Percentiles rank a stretch among this genome's conserved stretches.
Conservation (phyloP, 768 basidiomycete genomes). For the Lentinula raphanica region DNA sequence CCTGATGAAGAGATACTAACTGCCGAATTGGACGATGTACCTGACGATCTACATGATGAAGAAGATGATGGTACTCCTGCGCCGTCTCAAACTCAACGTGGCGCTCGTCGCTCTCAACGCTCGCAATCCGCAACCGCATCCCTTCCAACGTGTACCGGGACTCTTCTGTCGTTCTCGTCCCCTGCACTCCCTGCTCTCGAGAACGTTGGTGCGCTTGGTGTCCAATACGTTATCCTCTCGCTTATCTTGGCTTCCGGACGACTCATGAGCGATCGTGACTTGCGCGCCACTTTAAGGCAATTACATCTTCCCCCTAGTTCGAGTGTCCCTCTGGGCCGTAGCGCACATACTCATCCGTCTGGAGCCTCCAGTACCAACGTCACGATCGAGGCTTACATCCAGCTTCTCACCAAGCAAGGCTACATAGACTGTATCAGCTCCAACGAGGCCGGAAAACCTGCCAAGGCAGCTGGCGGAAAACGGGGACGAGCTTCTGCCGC, state of each 20-base stretch:
- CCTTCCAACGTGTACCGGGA: conserved; percentile 45
- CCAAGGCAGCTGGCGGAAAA: conserved; percentile 37
- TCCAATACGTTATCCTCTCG: conserved; percentile 77
- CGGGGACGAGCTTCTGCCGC: conserved; percentile 42
- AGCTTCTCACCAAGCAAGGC: conserved; percentile 57
- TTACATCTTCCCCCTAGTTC: conserved; percentile 54
- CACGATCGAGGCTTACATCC: conserved; percentile 63
- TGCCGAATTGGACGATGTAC: conserved; percentile 41
- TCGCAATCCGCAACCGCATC: conserved; percentile 10
- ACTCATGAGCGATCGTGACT: conserved; percentile 71
- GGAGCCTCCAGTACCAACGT: conserved; percentile 17
- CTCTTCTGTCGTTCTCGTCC: conserved; percentile 66
- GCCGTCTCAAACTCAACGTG: neutral
- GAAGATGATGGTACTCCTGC: conserved; percentile 26
- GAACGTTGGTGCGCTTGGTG: conserved; percentile 63
- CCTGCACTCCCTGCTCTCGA: conserved; percentile 33
- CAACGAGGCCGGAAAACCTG: conserved; percentile 39
- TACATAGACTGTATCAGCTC: conserved; percentile 69
- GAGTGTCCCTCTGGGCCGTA: conserved; percentile 45
- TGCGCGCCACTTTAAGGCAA: conserved; percentile 64
- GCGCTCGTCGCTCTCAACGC: neutral
- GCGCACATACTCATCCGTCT: conserved; percentile 12
- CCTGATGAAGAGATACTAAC: conserved; percentile 51
- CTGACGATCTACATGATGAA: conserved; percentile 47
- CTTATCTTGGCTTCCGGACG: conserved; percentile 81